phyloP scores from a whole-genome alignment of 176 grass and related monocot species.

The Echinochloa phyllopogon region DNA sequence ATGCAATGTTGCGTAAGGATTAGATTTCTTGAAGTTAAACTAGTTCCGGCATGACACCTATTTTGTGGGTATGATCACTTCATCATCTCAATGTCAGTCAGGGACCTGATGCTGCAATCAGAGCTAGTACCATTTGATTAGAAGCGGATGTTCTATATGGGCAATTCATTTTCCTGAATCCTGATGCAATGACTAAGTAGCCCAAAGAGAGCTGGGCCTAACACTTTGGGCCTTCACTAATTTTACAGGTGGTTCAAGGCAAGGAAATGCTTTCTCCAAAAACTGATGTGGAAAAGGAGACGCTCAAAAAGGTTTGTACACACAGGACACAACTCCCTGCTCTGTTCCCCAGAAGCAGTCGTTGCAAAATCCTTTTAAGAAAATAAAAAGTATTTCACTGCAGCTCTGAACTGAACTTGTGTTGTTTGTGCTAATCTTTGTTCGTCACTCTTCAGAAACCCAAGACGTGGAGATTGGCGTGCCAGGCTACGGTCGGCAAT shows the following conservation, averaged over 20 bases:
- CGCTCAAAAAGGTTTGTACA: conserved; percentile 70
- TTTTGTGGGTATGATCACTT: not conserved
- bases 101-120: not conserved
- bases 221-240: not conserved
- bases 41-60: not conserved
- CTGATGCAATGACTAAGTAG: not conserved
- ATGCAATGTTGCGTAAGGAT: not conserved
- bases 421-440: not conserved
- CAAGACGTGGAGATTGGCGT: conserved; percentile 92
- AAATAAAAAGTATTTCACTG: not conserved
- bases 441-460: conserved; percentile 59
- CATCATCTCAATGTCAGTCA: not conserved
- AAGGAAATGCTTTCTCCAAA: conserved; percentile 74
- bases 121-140: not conserved
- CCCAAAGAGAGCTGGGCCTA: not conserved
- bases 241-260: conserved; percentile 74
- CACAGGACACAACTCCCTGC: not conserved
- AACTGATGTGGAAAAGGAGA: conserved; percentile 74
- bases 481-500: conserved; percentile 80
- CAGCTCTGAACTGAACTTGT: not conserved
- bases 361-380: not conserved
- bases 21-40: not conserved
- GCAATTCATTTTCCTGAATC: not conserved
- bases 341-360: not conserved
- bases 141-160: not conserved